phyloP scores from a whole-genome alignment of 768 basidiomycete species.

The Amanita muscaria region DNA sequence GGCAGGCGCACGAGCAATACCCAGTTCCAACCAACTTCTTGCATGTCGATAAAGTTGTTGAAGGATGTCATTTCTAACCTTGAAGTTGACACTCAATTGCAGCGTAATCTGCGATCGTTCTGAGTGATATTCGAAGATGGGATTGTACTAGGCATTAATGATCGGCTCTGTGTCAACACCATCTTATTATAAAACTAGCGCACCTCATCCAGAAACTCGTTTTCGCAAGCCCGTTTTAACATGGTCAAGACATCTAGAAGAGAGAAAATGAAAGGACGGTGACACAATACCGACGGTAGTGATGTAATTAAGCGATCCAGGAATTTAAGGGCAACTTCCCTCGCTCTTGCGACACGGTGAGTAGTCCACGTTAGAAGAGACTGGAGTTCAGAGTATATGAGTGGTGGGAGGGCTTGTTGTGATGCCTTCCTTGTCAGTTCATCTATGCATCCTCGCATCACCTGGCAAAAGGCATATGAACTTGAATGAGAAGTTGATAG shows the following conservation, averaged over 20 bases:
- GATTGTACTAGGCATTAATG: conserved; percentile 63
- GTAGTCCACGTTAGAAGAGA: conserved; percentile 71
- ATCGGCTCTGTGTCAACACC: neutral
- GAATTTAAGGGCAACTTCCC: conserved; percentile 77
- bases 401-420: conserved; percentile 65
- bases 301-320: conserved; percentile 79
- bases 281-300: conserved; percentile 93
- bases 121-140: conserved; percentile 75
- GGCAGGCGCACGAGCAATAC: conserved; percentile 80
- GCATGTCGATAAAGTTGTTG: conserved; percentile 66
- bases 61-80: conserved; percentile 77
- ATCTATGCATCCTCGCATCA: conserved; percentile 66
- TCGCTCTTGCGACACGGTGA: conserved; percentile 72
- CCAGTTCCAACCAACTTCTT: conserved; percentile 78
- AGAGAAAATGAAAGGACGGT: conserved; percentile 76
- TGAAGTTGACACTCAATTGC: conserved; percentile 80
- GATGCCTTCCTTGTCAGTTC: conserved; percentile 69
- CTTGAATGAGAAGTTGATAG: conserved; percentile 3
- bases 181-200: conserved; percentile 10
- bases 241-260: conserved; percentile 90
- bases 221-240: conserved; percentile 79
- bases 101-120: conserved; percentile 66
- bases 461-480: conserved; percentile 32
- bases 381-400: conserved; percentile 65
- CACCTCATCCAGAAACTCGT: conserved; percentile 89